Conservation (phyloP, 352 stramenopile species). For the Phytophthora pinifolia region DNA sequence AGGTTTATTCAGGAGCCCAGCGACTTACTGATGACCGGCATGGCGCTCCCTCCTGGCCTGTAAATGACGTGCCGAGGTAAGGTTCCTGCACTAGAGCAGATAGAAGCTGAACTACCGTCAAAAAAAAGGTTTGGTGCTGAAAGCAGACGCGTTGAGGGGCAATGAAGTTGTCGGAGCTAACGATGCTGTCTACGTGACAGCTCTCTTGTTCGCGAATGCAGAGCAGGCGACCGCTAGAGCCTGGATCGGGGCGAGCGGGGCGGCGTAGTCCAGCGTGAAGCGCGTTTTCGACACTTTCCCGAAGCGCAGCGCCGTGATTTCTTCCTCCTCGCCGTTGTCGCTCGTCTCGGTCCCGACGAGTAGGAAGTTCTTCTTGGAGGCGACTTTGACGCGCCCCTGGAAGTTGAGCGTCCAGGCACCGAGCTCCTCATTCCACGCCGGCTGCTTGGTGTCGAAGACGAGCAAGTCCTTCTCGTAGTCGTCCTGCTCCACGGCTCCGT, state of each 20-base stretch:
- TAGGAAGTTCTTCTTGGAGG: slow-evolving; percentile 94
- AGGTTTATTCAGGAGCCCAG: slow-evolving; percentile 45
- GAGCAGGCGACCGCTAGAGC: slow-evolving; percentile 82
- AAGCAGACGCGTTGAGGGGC: slow-evolving; percentile 11
- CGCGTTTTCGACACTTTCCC: slow-evolving; percentile 82
- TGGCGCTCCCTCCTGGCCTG: slow-evolving; percentile 26
- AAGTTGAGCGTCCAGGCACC: slow-evolving; percentile 91
- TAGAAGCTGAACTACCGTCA: slow-evolving; percentile 17
- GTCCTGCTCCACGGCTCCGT: slow-evolving; percentile 69
- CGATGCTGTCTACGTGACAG: slow-evolving; percentile 58
- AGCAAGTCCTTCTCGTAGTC: slow-evolving; percentile 80
- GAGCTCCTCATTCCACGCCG: slow-evolving; percentile 81
- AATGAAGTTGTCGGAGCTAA: slow-evolving; percentile 5
- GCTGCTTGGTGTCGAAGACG: slow-evolving; percentile 81
- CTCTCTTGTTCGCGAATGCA: slow-evolving; percentile 85
- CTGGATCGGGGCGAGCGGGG: slow-evolving; percentile 72
- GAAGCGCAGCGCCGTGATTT: slow-evolving; percentile 65
- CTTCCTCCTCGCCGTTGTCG: slow-evolving; percentile 52
- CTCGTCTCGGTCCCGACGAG: slow-evolving; percentile 61
- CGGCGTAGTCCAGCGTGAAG: slow-evolving; percentile 81
- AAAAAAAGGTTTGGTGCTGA: too few relatives aligned
- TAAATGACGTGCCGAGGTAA: too few relatives aligned
- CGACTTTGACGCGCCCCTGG: slow-evolving; percentile 82
- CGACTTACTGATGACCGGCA: slow-evolving; percentile 39
- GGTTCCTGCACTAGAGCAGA: too few relatives aligned